Evolutionary conservation across 2,329 filamentous ascomycete genomes (phyloP), one percentile per base, ranked within the genome.

Genomic region (Penicillium occitanis): DNA sequence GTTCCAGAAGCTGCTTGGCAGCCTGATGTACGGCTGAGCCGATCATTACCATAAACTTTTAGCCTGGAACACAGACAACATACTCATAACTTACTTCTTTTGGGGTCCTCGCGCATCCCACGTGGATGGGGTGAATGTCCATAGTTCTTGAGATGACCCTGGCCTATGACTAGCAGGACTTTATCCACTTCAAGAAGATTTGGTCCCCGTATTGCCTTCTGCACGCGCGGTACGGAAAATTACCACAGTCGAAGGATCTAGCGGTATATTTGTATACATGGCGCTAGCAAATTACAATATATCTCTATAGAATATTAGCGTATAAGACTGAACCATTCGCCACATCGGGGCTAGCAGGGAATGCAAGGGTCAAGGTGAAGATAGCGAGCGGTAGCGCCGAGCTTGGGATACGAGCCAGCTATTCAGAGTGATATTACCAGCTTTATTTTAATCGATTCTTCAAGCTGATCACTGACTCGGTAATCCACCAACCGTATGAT

Each of bases 101-200:
- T 59, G 57, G 57, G 57, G 57, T 22, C 57, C 33, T 59, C 37
- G 5, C 25, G 37, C 11, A 6, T 59, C 57, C 57, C 57, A 59
- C 57, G 57, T 59, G 57, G 57, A 59, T 59, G 37, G 25, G 19
- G 6, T 30, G 25, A 33, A n/a, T 30, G 22, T 53, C n/a, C 25
- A 25, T 30, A n/a, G 25, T 51, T 28, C 48, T 51, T 19, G 5
- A 28, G 25, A 30, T 4, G 6, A 51, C 13, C 14, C 1, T 17
- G 7, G 14, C 13, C 25, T 51, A 30, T 30, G 14, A 53, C 25
- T n/a, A 51, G 48, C 13, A n/a, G 6, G 14, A 50, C 22, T 50
- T 50, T 13, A 28, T 50, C 46, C 48, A 51, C 25, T 17, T 30
- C 48, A 4, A 30, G 48, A 51, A 17, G 48, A 51, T 51, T 51